Conservation (phyloP, 108 stramenopile species). For the Skeletonema grethae region DNA sequence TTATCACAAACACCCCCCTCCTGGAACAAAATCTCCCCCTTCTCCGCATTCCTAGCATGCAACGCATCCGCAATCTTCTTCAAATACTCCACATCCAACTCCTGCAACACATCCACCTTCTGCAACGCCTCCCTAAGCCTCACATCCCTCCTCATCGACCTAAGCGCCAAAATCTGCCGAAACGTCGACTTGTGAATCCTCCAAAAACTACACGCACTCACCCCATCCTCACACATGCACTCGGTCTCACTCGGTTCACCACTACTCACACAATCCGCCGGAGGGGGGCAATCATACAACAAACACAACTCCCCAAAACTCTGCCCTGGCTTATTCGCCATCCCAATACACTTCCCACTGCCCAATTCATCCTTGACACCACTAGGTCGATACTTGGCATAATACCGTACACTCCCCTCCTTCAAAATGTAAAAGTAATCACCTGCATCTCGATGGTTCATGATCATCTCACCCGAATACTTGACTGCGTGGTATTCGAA, state of each 20-base stretch:
- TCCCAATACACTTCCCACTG: constrained; percentile 59
- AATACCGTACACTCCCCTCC: constrained; percentile 47
- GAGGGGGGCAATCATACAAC: constrained; percentile 93
- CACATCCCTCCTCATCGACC: constrained; percentile 62
- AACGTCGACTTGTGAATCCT: constrained; percentile 82
- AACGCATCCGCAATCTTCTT: constrained; percentile 63
- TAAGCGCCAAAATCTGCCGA: constrained; percentile 68
- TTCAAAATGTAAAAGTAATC: constrained; percentile 88
- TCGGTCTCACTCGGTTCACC: constrained; percentile 19
- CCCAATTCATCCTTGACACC: constrained; percentile 47
- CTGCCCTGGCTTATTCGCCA: constrained; percentile 60
- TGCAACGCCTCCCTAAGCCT: constrained; percentile 66
- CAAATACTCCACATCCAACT: constrained; percentile 45
- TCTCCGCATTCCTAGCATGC: constrained; percentile 31
- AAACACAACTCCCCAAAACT: constrained; percentile 93
- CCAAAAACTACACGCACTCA: constrained; percentile 50
- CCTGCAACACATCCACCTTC: constrained; percentile 69
- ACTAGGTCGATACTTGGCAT: constrained; percentile 25
- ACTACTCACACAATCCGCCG: constrained; percentile 82
- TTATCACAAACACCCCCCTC: constrained; percentile 72
- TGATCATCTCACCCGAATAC: constrained; percentile 62
- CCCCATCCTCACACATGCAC: constrained; percentile 16
- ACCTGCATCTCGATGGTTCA: constrained; percentile 86
- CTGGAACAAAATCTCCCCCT: constrained; percentile 56
- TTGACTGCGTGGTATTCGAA: constrained; percentile 21